Evolutionary conservation across 352 stramenopile species (phyloP).

Genomic region (Phytophthora vignae): DNA sequence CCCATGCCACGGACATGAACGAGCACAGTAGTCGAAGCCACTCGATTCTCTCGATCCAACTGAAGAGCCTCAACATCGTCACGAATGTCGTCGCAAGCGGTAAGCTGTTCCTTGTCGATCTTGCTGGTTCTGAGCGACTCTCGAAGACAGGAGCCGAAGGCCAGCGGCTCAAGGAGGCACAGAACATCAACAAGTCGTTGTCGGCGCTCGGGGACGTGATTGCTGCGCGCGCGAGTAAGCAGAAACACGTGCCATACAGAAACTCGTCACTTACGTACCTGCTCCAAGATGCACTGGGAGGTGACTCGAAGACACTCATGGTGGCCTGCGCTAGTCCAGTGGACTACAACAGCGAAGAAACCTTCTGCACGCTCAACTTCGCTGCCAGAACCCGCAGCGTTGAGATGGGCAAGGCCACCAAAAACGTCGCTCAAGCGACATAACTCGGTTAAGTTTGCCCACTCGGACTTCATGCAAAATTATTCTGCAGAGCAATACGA

Average conservation of each 20-base stretch:
- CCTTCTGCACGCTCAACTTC: conserved; percentile 95
- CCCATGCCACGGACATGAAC: conserved; percentile 90
- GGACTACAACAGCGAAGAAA: conserved; percentile 93
- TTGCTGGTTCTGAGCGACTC: conserved; percentile 91
- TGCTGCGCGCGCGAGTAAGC: conserved; percentile 81
- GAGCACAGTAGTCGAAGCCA: conserved; percentile 90
- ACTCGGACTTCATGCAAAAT: conserved; percentile 10
- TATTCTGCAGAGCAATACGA: conserved; percentile 25
- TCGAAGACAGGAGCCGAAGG: conserved; percentile 90
- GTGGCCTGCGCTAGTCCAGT: conserved; percentile 91
- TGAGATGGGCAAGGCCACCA: conserved; percentile 91
- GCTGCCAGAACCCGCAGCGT: conserved; percentile 85
- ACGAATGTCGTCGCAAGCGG: conserved; percentile 74
- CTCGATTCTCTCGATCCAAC: conserved; percentile 88
- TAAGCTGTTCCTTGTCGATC: conserved; percentile 91
- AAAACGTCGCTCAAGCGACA: conserved; percentile 69
- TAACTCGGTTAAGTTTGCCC: conserved; percentile 13
- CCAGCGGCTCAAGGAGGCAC: conserved; percentile 90
- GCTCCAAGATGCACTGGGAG: conserved; percentile 92
- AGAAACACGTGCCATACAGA: conserved; percentile 94
- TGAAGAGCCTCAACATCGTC: conserved; percentile 87
- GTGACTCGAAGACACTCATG: conserved; percentile 95
- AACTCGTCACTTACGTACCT: conserved; percentile 96
- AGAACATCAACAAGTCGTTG: conserved; percentile 96
- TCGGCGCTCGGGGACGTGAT: conserved; percentile 98